phyloP scores from a whole-genome alignment of 179 eudicot species.

The Silene vulgaris region DNA sequence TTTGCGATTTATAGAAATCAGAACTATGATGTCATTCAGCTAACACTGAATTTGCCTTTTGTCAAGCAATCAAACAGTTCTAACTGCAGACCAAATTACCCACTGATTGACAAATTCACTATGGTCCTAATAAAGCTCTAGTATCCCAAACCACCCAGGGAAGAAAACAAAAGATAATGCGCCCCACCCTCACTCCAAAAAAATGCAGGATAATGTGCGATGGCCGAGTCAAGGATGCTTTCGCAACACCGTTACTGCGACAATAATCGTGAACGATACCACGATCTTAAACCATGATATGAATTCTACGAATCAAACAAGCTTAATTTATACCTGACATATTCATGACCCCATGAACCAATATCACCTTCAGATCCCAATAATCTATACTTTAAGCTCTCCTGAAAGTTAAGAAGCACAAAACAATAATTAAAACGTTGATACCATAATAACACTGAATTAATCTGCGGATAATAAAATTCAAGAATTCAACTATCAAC shows the following conservation, averaged over 20 bases:
- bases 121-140: not conserved
- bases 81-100: not conserved
- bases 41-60: not conserved
- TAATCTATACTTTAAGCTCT: conserved; percentile 81
- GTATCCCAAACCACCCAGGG: not conserved
- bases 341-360: conserved; percentile 99
- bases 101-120: no score
- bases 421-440: not conserved
- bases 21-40: not conserved
- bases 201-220: no score
- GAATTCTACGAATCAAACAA: not conserved
- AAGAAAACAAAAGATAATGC: not conserved
- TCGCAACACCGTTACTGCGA: no score
- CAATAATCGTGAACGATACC: no score
- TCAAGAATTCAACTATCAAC: not conserved
- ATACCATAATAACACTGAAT: not conserved
- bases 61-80: conserved; percentile 4
- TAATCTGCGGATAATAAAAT: not conserved
- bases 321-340: conserved; percentile 54
- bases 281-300: no score
- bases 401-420: conserved; percentile 38
- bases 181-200: not conserved
- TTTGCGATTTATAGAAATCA: not conserved
- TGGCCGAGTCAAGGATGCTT: no score
- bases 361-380: conserved; percentile 93